A percentile compares a stretch with the other conserved stretches of the same genome.
Evolutionary conservation across 306 rosid species (phyloP).

Genomic region (Vicia villosa): DNA sequence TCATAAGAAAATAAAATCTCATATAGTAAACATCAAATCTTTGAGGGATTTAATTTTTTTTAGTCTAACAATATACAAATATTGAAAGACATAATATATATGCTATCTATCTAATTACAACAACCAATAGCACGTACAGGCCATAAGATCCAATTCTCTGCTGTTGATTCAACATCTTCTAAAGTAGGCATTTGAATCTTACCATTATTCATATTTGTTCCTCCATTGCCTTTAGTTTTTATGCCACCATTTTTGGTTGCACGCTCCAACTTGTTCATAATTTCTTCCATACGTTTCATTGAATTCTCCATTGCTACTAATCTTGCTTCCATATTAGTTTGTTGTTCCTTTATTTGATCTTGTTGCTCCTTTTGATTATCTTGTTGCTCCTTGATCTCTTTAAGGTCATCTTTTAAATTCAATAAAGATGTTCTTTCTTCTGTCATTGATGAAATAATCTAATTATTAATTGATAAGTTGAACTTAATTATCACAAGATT

Average conservation of each 20-base stretch:
- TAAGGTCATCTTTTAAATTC: not conserved
- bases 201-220: no score
- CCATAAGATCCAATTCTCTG: no score
- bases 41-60: no score
- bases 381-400: not conserved
- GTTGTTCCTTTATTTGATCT: not conserved
- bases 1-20: no score
- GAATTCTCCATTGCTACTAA: constrained; percentile 27
- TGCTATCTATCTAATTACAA: not conserved
- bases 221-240: not conserved
- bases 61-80: no score
- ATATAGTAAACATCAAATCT: no score
- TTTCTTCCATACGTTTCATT: constrained; percentile 29
- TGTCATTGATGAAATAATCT: not conserved
- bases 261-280: not conserved
- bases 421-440: not conserved
- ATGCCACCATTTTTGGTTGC: not conserved
- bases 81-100: no score
- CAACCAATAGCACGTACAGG: no score
- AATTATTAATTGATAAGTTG: no score
- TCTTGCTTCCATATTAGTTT: constrained; percentile 2
- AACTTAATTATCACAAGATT: no score
- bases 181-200: no score
- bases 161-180: no score
- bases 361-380: not conserved